These are phyloP conservation scores for Andrographis paniculata DNA, from an alignment of 305 asterid genomes.

Conservation along the genomic window DNA sequence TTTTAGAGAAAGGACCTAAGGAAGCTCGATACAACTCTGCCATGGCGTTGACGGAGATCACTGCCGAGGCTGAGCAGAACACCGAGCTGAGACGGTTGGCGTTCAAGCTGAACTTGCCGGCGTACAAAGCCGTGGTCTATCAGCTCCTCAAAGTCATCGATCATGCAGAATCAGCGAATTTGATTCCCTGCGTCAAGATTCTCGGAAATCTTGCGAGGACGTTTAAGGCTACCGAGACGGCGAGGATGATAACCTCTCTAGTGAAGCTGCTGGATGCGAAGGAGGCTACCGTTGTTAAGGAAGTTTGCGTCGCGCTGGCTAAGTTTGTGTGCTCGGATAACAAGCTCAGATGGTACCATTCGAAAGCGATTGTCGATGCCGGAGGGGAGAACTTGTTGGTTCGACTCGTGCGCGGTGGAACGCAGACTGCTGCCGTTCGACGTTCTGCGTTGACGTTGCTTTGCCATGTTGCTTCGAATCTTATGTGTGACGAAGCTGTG, in stretches of 20 bases:
- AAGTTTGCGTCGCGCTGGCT: conserved; percentile 39
- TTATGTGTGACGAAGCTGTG: conserved; percentile 55
- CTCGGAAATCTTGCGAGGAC: too few species aligned
- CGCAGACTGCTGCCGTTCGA: conserved; percentile 40
- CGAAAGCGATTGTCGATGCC: conserved; percentile 54
- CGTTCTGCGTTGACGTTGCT: conserved; percentile 42
- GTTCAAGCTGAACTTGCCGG: too few species aligned
- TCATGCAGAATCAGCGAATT: too few species aligned
- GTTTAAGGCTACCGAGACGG: too few species aligned
- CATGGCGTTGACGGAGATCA: too few species aligned
- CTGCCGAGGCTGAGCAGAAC: too few species aligned
- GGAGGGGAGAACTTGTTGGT: conserved; percentile 73
- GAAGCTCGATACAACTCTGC: conserved; percentile 22
- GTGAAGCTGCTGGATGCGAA: conserved; percentile 15
- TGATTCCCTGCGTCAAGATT: too few species aligned
- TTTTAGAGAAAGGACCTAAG: conserved; percentile 44
- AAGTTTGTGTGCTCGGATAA: conserved; percentile 50
- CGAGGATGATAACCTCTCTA: too few species aligned
- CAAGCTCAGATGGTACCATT: conserved; percentile 47
- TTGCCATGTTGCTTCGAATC: conserved; percentile 55
- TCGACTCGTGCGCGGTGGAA: conserved; percentile 70
- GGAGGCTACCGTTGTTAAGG: conserved; percentile 42
- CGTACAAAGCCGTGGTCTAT: too few species aligned
- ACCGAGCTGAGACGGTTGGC: too few species aligned
- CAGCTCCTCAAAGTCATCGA: too few species aligned